Percentiles rank a stretch among this genome's conserved stretches.
These are phyloP conservation scores for Galerina sulciceps DNA, from an alignment of 768 basidiomycete species.

Conservation along the genomic window DNA sequence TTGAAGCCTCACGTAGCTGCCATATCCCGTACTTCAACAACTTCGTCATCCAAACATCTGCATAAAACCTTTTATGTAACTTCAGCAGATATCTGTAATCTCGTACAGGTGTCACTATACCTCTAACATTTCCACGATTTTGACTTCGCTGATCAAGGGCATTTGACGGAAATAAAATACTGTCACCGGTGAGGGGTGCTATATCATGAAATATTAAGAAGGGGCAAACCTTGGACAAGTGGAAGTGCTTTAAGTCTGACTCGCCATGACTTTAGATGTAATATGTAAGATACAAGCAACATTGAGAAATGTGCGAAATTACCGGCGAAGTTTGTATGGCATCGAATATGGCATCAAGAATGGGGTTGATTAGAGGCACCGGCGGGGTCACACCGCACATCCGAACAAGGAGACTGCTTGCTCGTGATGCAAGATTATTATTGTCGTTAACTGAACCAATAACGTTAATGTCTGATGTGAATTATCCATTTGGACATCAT, in stretches of 20 bases:
- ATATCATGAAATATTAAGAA: not conserved
- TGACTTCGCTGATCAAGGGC: slow-evolving; percentile 76
- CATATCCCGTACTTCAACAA: slow-evolving; percentile 90
- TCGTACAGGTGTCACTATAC: slow-evolving; percentile 34
- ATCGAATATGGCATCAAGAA: slow-evolving; percentile 74
- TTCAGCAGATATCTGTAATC: not conserved
- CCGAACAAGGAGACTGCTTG: slow-evolving; percentile 73
- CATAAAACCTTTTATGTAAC: slow-evolving; percentile 62
- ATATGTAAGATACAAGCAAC: slow-evolving; percentile 5
- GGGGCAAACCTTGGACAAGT: slow-evolving; percentile 67
- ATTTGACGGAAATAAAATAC: slow-evolving; percentile 90
- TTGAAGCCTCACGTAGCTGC: slow-evolving; percentile 67
- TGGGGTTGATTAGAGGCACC: slow-evolving; percentile 62
- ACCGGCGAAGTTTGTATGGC: slow-evolving; percentile 80
- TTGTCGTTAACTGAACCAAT: slow-evolving; percentile 65
- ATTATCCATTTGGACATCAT: slow-evolving; percentile 19
- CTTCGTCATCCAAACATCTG: slow-evolving; percentile 82
- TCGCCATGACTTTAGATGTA: slow-evolving; percentile 71
- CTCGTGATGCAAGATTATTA: slow-evolving; percentile 66
- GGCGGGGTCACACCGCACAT: slow-evolving; percentile 89
- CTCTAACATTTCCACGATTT: slow-evolving; percentile 81
- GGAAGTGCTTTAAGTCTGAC: slow-evolving; percentile 87
- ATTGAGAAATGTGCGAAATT: slow-evolving; percentile 25
- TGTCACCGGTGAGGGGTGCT: slow-evolving; percentile 26
- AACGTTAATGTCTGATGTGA: not conserved